Conservation (phyloP, 805 yeast species). For the Wickerhamiella spandovensis region DNA sequence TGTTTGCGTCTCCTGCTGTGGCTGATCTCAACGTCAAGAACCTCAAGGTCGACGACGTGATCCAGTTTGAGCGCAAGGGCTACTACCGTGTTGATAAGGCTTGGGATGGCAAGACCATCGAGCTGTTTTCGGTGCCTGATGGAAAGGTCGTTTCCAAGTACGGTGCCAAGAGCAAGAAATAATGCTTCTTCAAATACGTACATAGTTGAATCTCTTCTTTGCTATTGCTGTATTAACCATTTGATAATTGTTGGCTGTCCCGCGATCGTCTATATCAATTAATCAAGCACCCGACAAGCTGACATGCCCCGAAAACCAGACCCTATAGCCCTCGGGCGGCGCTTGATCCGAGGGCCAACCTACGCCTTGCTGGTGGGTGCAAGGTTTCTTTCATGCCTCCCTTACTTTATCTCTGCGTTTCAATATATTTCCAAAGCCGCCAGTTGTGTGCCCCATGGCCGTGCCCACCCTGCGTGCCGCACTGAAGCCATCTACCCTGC, state of each 20-base stretch:
- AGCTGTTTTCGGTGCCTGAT: constrained; percentile 89
- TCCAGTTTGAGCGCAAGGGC: constrained; percentile 96
- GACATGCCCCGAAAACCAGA: constrained; percentile 8
- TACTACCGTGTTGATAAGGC: constrained; percentile 69
- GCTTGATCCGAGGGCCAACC: constrained; percentile 12
- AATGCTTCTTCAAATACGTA: constrained; percentile 7
- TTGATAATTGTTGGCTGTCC: too few species aligned
- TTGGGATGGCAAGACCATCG: constrained; percentile 47
- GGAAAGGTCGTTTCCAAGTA: constrained; percentile 73
- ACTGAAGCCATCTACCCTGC: constrained; percentile 16
- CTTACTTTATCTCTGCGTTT: constrained; percentile 41
- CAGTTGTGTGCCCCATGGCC: constrained; percentile 5
- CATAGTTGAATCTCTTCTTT: too few species aligned
- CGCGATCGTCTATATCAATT: too few species aligned
- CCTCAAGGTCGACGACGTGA: constrained; percentile 73
- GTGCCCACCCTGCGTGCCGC: constrained; percentile 8
- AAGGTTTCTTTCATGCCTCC: constrained; percentile 53
- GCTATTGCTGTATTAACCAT: too few species aligned
- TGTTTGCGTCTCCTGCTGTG: constrained; percentile 61
- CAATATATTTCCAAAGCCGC: constrained; percentile 26
- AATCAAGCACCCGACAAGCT: too few species aligned
- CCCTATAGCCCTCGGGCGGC: constrained; percentile 11
- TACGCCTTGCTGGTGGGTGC: constrained; percentile 12
- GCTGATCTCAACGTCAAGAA: constrained; percentile 70
- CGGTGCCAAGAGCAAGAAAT: constrained; percentile 44